Evolutionary conservation across 768 basidiomycete species (phyloP), one percentile per base, ranked within the genome.

Genomic region (Grammothele lineata): DNA sequence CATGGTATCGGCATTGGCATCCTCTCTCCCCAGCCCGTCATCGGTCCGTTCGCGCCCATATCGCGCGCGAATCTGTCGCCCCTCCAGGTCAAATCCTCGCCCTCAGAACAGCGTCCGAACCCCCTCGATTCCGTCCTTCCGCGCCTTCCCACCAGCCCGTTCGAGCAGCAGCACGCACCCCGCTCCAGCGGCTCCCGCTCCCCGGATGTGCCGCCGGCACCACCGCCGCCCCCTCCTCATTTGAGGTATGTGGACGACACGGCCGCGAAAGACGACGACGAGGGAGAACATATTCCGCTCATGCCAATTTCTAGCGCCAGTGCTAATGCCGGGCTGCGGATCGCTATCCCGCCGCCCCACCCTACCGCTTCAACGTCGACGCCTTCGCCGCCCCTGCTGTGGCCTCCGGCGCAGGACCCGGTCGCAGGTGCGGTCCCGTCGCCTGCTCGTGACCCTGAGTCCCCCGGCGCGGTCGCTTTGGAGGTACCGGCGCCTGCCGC

Each of bases 1-100:
- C 62, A 60, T 46, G 55, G 51, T 1, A 45, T 61, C 25, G 60
- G 62, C 32, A 43, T 60, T 43, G 57, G 61, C 43, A 50, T 60
- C n/a, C 42, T 48, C 39, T 55, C 59, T 11, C 57, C 59, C 12
- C 59, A 57, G 48, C 55, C 59, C 18, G 55, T 53, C 37, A 40
- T 56, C 32, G 57, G 56, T 8, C 48, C 57, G 17, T 54, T 59
- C 22, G 48, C 52, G 19, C 51, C 57, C 33, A 37, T 56, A 5
- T 26, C 47, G 11, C 57, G 56, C 14, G 55, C 58, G 14, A 41
- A 37, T 15, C 34, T 51, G 32, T 44, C 51, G 19, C 48, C 50
- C 19, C 38, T 54, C 5, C 53, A 48, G 33, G 43, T 48, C 15
- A 53, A 45, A 44, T 50, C 46, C 18, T 54, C 57, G 3, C 50